Evolutionary conservation across 805 yeast genomes (phyloP).

Genomic region (Cyberlindnera petersonii): DNA sequence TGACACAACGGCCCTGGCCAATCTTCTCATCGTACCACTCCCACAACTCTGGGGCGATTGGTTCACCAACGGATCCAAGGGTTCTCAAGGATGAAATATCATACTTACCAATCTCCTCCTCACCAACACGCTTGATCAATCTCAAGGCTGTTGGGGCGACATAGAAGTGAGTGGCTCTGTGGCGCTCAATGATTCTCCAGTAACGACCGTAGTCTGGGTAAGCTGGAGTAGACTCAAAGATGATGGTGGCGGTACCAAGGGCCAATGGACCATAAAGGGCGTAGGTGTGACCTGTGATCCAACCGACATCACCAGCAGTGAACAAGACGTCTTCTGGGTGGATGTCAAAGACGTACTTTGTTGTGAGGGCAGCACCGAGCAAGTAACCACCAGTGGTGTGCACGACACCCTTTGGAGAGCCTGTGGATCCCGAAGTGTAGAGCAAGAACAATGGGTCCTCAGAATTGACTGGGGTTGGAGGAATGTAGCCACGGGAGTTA

Average conservation of each 20-base stretch:
- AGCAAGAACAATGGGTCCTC: constrained; percentile 80
- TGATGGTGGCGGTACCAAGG: constrained; percentile 73
- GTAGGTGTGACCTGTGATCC: constrained; percentile 89
- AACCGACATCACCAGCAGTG: constrained; percentile 89
- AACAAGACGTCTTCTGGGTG: constrained; percentile 71
- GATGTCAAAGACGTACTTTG: constrained; percentile 72
- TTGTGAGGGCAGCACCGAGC: constrained; percentile 67
- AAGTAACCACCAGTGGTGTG: constrained; percentile 80
- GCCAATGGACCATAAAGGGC: constrained; percentile 77
- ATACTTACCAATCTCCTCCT: constrained; percentile 52
- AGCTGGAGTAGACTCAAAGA: constrained; percentile 86
- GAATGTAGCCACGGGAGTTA: constrained; percentile 62
- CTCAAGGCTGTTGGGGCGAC: constrained; percentile 85
- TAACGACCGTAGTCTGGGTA: constrained; percentile 77
- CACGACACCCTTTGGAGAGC: constrained; percentile 83
- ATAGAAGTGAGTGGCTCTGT: constrained; percentile 73
- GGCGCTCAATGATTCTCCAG: constrained; percentile 71
- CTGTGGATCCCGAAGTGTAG: constrained; percentile 85
- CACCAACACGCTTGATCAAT: constrained; percentile 72
- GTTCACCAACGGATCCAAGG: constrained; percentile 83
- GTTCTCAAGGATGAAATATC: constrained; percentile 63
- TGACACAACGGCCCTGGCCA: constrained; percentile 36
- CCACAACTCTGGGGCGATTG: constrained; percentile 83
- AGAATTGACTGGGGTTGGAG: constrained; percentile 73
- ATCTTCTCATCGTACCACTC: constrained; percentile 76